phyloP scores from a whole-genome alignment of 2,329 filamentous ascomycete genomes.

The Raffaelea deltoideospora region DNA sequence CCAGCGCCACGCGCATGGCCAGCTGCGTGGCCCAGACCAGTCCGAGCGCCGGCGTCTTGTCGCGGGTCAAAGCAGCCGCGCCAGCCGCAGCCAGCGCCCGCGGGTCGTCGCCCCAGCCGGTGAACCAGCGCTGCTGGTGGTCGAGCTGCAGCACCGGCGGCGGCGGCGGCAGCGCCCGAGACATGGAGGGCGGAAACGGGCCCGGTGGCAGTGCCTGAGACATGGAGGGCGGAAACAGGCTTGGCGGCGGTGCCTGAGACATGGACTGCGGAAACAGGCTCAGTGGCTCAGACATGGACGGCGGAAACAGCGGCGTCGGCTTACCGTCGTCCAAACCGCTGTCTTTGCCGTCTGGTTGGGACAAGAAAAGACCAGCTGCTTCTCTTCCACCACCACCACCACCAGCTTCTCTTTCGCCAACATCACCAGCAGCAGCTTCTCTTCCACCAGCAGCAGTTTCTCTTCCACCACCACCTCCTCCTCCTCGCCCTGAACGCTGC shows the following conservation, averaged over 20 bases:
- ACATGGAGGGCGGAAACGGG: slow-evolving; percentile 1
- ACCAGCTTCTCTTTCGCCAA: too few relatives aligned
- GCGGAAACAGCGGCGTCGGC: slow-evolving; percentile 8
- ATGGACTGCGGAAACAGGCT: slow-evolving; percentile 1
- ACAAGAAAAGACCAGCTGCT: too few relatives aligned
- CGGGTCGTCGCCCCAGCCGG: slow-evolving; percentile 74
- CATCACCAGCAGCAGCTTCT: too few relatives aligned
- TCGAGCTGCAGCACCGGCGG: slow-evolving; percentile 53
- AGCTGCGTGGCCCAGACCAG: slow-evolving; percentile 88
- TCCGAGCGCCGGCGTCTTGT: slow-evolving; percentile 78
- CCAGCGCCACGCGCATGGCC: slow-evolving; percentile 63
- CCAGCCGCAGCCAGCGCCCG: slow-evolving; percentile 28
- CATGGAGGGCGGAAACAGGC: background rate
- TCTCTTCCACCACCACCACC: too few relatives aligned
- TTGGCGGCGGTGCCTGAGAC: slow-evolving; percentile 15
- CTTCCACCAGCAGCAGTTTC: too few relatives aligned
- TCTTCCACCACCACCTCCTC: too few relatives aligned
- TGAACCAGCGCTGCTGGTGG: slow-evolving; percentile 90
- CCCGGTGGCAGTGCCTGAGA: background rate
- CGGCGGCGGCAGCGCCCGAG: slow-evolving; percentile 13
- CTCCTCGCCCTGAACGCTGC: too few relatives aligned
- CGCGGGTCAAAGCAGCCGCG: slow-evolving; percentile 23
- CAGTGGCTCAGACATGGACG: background rate
- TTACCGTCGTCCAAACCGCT: too few relatives aligned
- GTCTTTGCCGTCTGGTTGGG: too few relatives aligned